Conservation (phyloP, 257 asterid genomes). For the Ilex asprella region DNA sequence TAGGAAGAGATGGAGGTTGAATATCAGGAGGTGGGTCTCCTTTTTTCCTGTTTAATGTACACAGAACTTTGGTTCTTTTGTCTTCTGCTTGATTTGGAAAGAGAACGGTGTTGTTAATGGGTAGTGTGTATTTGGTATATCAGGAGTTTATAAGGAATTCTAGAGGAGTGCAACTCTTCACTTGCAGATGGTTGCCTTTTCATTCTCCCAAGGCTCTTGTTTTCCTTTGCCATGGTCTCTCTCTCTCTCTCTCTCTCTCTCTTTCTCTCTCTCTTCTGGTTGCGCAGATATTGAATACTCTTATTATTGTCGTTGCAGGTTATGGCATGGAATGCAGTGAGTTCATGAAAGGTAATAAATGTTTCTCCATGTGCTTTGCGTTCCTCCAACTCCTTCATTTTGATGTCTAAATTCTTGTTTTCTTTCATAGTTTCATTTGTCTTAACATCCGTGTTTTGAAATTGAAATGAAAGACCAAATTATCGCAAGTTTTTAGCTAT, state of each 20-base stretch:
- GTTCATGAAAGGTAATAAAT: slow-evolving; percentile 71
- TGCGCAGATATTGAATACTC: too few species aligned
- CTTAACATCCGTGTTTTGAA: too few species aligned
- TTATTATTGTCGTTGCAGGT: slow-evolving; percentile 50
- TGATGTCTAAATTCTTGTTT: neutral
- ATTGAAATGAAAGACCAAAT: too few species aligned
- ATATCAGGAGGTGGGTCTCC: slow-evolving; percentile 50
- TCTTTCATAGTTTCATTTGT: too few species aligned
- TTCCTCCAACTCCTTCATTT: neutral
- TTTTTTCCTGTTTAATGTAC: slow-evolving; percentile 3
- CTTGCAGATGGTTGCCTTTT: slow-evolving; percentile 88
- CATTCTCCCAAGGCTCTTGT: slow-evolving; percentile 92
- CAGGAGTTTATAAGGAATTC: slow-evolving; percentile 66
- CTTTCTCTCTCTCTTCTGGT: neutral
- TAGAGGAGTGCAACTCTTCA: slow-evolving; percentile 69
- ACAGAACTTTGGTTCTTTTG: slow-evolving; percentile 1
- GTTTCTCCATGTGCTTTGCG: slow-evolving; percentile 4
- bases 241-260: slow-evolving; percentile 31
- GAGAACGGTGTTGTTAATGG: neutral
- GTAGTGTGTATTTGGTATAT: neutral
- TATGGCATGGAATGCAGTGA: slow-evolving; percentile 99
- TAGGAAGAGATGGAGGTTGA: slow-evolving; percentile 47
- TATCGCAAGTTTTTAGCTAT: too few species aligned
- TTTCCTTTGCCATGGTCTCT: slow-evolving; percentile 90
- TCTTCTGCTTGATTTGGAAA: neutral